phyloP scores from a whole-genome alignment of 139 green algal species.

The Tetradesmus lagerheimii region DNA sequence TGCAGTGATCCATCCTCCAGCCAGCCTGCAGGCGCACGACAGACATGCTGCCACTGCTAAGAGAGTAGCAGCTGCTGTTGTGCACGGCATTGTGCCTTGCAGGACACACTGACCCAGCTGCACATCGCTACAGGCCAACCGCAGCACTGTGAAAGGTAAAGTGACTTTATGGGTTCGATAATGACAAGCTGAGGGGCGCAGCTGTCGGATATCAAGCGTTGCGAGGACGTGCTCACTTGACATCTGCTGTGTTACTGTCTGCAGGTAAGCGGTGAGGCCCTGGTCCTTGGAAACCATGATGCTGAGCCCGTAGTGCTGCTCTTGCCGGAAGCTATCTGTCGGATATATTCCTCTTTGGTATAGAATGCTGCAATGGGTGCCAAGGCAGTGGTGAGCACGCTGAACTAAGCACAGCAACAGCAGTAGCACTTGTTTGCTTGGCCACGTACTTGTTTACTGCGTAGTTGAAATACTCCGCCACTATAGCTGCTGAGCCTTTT shows the following conservation, averaged over 20 bases:
- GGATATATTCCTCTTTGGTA: slow-evolving; percentile 98
- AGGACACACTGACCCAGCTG: background rate
- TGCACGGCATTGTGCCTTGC: background rate
- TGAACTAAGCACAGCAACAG: background rate
- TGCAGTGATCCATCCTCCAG: slow-evolving; percentile 86
- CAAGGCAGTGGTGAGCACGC: background rate
- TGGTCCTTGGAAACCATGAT: slow-evolving; percentile 91
- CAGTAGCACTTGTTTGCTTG: background rate
- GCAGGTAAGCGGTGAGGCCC: slow-evolving; percentile 85
- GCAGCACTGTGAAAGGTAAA: no score
- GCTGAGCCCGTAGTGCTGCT: slow-evolving; percentile 93
- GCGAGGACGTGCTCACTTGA: slow-evolving; percentile 53
- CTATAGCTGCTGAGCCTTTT: slow-evolving; percentile 87
- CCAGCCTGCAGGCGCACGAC: slow-evolving; percentile 80
- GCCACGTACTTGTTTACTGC: slow-evolving; percentile 85
- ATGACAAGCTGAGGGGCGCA: no score
- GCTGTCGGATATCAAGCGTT: background rate
- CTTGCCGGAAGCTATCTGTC: slow-evolving; percentile 87
- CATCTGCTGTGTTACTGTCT: slow-evolving; percentile 85
- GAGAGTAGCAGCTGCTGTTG: background rate
- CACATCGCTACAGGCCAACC: background rate
- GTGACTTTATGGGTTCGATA: no score
- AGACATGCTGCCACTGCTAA: background rate
- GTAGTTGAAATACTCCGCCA: slow-evolving; percentile 95
- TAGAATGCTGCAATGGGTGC: slow-evolving; percentile 83